Evolutionary conservation across 371 early-diverging fungal species (phyloP).

Genomic region (Actinomucor elegans): DNA sequence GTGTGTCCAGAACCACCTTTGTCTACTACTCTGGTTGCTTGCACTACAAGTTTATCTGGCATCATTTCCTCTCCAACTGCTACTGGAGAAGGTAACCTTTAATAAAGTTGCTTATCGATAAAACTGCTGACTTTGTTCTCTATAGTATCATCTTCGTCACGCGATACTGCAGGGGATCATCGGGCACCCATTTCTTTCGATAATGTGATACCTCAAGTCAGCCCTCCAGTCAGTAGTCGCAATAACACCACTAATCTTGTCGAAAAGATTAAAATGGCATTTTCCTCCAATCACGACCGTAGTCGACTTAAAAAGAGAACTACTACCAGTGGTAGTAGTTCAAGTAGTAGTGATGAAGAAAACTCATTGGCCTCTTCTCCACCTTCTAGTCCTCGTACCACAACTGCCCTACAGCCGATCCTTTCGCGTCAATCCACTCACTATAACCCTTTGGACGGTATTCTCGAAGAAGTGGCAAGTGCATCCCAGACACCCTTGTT

Average conservation of each 20-base stretch:
- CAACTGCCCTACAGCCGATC: constrained; percentile 3
- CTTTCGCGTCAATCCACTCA: constrained; percentile 25
- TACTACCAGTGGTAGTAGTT: neutral
- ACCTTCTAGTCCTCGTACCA: constrained; percentile 5
- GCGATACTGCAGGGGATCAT: constrained; percentile 14
- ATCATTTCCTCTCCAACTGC: constrained; percentile 7
- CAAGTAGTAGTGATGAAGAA: constrained; percentile 7
- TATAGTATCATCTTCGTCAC: too few relatives aligned
- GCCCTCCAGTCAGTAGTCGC: neutral
- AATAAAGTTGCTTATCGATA: too few relatives aligned
- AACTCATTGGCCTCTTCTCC: constrained; percentile 11
- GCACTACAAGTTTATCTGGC: constrained; percentile 23
- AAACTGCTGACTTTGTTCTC: too few relatives aligned
- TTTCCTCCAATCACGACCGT: constrained; percentile 22
- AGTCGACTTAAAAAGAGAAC: constrained; percentile 4
- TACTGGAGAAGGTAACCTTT: too few relatives aligned
- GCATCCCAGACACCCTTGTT: neutral
- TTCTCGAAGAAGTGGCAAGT: constrained; percentile 26
- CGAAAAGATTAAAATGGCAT: constrained; percentile 44
- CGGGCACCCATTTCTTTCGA: constrained; percentile 5
- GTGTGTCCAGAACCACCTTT: constrained; percentile 17
- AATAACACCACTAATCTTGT: constrained; percentile 20
- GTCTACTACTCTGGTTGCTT: constrained; percentile 20
- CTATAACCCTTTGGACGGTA: constrained; percentile 14
- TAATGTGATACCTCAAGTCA: constrained; percentile 4